Evolutionary conservation across 2,329 filamentous ascomycete genomes (phyloP), one percentile per base, ranked within the genome.

Genomic region (Phyllosticta paracitricarpa): DNA sequence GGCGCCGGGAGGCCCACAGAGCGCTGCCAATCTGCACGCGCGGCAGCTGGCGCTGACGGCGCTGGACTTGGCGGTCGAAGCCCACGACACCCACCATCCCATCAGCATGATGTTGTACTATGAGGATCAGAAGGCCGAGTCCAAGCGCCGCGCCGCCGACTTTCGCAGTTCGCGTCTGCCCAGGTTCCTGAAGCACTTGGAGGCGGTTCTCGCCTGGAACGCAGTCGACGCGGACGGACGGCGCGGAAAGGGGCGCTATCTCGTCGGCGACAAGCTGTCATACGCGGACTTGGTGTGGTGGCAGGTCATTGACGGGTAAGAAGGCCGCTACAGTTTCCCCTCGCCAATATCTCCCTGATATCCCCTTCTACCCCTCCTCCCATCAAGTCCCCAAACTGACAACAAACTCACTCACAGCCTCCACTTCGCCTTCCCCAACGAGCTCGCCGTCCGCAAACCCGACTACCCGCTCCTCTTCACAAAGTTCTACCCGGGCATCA

Each of bases 1-100:
- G 24, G 52, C 60, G 24, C 40, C 40, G 14, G 40, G 40, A 4
- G 51, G 56, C 22, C 51, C 60, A 5, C 79, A 78, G 59, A 76
- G 78, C 57, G 66, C 69, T 2, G 82, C 76, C 3, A 72, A 82
- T 54, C 86, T 82, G 64, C 79, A 81, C 61, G 76, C 90, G 64
- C 84, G 89, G 62, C 79, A 78, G 56, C 79, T 91, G 28, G 78
- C 81, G 0, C 73, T 91, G 62, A 91, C 89, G 2, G 85, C 87
- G 1, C 73, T 92, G 19, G 89, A 93, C 67, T 72, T 92, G 55
- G 83, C 82, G 68, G 85, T 87, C 65, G 89, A 92, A 74, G 72
- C 84, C 0, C 89, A 92, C 70, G 87, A 92, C 67, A 85, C 83
- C 26, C 89, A 93, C 70, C 89, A 93, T 68, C 89, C 89, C 0